phyloP scores from a whole-genome alignment of 371 early-diverging fungal species.

The Circinella minor region DNA sequence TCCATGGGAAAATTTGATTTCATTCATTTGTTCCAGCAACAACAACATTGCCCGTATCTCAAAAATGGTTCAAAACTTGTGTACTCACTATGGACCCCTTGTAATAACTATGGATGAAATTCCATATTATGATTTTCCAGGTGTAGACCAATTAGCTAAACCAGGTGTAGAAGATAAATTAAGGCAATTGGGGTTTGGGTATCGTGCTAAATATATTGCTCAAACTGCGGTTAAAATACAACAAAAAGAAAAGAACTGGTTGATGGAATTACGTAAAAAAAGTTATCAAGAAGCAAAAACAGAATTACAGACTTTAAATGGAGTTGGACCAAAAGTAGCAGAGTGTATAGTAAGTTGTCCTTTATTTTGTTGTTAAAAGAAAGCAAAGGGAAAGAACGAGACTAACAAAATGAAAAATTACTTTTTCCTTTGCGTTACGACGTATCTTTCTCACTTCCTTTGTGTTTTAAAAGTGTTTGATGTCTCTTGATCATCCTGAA shows the following conservation, averaged over 20 bases:
- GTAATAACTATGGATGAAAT: slow-evolving; percentile 49
- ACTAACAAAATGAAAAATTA: background rate
- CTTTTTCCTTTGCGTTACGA: too few species aligned
- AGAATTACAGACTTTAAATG: slow-evolving; percentile 70
- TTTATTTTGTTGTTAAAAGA: background rate
- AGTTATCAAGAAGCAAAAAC: slow-evolving; percentile 64
- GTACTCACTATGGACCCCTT: slow-evolving; percentile 65
- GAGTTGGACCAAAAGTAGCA: slow-evolving; percentile 94
- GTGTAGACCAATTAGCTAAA: slow-evolving; percentile 52
- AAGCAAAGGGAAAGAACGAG: background rate
- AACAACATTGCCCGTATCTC: slow-evolving; percentile 96
- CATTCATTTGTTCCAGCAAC: slow-evolving; percentile 96
- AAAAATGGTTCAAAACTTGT: slow-evolving; percentile 83
- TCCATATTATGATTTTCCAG: slow-evolving; percentile 78
- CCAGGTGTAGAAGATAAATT: slow-evolving; percentile 62
- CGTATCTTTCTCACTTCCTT: background rate
- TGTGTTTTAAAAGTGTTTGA: slow-evolving; percentile 58
- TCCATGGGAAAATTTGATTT: slow-evolving; percentile 88
- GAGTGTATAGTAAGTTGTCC: slow-evolving; percentile 88
- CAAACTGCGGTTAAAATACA: slow-evolving; percentile 58
- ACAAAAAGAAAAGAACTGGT: slow-evolving; percentile 61
- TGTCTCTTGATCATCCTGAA: slow-evolving; percentile 79
- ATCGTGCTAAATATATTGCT: slow-evolving; percentile 90
- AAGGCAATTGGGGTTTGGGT: slow-evolving; percentile 90
- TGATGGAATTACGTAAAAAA: slow-evolving; percentile 57